Conservation (phyloP, 306 rosid genomes). For the Vigna reflexopilosa region DNA sequence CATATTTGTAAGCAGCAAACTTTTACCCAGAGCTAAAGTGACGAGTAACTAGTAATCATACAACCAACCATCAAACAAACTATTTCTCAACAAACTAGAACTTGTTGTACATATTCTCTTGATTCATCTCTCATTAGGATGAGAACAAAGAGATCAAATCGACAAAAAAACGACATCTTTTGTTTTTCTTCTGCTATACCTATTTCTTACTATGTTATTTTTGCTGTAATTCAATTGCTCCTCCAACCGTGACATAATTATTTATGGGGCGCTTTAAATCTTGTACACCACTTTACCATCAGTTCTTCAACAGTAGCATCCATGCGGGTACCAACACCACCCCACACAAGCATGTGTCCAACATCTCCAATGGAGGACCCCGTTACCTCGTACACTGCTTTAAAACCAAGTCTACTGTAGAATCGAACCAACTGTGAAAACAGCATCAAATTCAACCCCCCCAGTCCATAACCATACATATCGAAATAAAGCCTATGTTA, state of each 20-base stretch:
- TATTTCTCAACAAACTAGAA: background rate
- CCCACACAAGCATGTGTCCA: constrained; percentile 83
- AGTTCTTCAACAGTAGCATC: constrained; percentile 73
- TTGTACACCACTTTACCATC: constrained; percentile 77
- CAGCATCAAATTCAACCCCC: background rate
- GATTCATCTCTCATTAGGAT: background rate
- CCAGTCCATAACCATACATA: background rate
- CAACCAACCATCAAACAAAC: background rate
- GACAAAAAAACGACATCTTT: no score
- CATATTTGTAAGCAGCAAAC: background rate
- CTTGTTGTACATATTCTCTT: background rate
- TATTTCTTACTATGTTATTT: background rate
- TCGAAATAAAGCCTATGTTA: no score
- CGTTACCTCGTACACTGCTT: constrained; percentile 68
- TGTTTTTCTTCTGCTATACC: background rate
- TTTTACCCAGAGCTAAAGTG: background rate
- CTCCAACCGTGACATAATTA: constrained; percentile 6
- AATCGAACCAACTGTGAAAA: constrained; percentile 69
- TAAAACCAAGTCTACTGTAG: constrained; percentile 85
- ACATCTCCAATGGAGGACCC: constrained; percentile 70
- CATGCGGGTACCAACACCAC: constrained; percentile 90
- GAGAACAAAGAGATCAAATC: background rate
- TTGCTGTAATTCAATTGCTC: background rate
- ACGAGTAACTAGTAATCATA: background rate
- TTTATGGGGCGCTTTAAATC: constrained; percentile 54